These are phyloP conservation scores for Penicillium odoratum DNA, from an alignment of 495 filamentous ascomycete species.

Conservation along the genomic window DNA sequence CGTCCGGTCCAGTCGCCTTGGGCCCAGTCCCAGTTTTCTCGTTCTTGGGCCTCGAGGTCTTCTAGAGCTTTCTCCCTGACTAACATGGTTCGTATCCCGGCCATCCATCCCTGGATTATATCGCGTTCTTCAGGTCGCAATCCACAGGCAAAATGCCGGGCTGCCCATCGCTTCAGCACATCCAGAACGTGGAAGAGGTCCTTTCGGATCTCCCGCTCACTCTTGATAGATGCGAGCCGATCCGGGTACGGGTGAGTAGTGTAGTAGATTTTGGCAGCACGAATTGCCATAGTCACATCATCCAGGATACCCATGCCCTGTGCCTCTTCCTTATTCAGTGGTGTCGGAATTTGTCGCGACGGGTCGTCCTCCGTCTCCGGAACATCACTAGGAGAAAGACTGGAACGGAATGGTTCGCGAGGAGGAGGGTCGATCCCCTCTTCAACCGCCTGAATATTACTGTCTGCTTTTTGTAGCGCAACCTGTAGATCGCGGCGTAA, in stretches of 20 bases:
- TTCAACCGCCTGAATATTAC: constrained; percentile 56
- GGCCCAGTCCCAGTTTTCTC: constrained; percentile 74
- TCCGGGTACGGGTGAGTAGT: constrained; percentile 80
- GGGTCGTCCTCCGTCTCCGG: constrained; percentile 39
- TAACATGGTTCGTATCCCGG: constrained; percentile 71
- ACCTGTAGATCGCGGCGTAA: constrained; percentile 72
- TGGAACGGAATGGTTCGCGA: constrained; percentile 32
- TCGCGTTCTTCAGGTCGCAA: constrained; percentile 71
- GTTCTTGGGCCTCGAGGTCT: constrained; percentile 66
- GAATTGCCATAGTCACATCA: constrained; percentile 87
- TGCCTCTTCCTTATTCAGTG: constrained; percentile 74
- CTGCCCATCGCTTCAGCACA: constrained; percentile 84
- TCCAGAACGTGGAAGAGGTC: constrained; percentile 87
- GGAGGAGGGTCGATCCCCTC: constrained; percentile 33
- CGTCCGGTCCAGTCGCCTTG: constrained; percentile 77
- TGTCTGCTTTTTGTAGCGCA: constrained; percentile 67
- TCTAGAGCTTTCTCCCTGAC: constrained; percentile 73
- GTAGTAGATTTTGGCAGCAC: constrained; percentile 93
- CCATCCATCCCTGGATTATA: constrained; percentile 74
- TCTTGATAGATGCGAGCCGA: constrained; percentile 79
- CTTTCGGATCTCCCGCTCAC: constrained; percentile 74
- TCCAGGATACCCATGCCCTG: constrained; percentile 91
- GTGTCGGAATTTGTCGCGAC: constrained; percentile 28
- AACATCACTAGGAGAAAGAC: constrained; percentile 36
- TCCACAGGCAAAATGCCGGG: constrained; percentile 82